Percentiles rank a stretch among this genome's conserved stretches.
These are phyloP conservation scores for Phlebiopsis gigantea DNA, from an alignment of 768 basidiomycete species.

Conservation along the genomic window DNA sequence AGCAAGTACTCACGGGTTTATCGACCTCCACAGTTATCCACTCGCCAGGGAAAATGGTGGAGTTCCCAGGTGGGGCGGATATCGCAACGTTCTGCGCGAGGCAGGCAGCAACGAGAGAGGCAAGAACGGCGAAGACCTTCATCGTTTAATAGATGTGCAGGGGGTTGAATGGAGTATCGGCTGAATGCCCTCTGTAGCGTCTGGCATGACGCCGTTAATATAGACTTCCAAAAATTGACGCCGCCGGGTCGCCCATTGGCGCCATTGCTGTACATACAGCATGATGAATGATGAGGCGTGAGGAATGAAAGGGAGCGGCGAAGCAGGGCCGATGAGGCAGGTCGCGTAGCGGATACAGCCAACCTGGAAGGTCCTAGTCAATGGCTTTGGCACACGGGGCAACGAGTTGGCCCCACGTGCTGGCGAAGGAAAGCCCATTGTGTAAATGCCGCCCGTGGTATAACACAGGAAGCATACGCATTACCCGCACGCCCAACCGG, in stretches of 20 bases:
- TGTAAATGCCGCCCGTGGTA: background rate
- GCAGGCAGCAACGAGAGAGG: conserved; percentile 17
- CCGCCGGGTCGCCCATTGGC: background rate
- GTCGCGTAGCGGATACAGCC: background rate
- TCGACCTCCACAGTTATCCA: conserved; percentile 31
- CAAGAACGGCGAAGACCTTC: conserved; percentile 17
- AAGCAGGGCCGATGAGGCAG: background rate
- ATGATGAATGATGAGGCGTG: background rate
- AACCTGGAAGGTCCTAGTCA: background rate
- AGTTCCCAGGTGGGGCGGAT: conserved; percentile 21
- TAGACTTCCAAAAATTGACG: background rate
- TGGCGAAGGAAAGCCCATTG: background rate
- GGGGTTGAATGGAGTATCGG: background rate
- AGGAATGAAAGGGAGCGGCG: background rate
- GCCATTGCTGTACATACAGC: background rate
- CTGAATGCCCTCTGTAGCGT: background rate
- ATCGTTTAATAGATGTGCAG: conserved; percentile 2
- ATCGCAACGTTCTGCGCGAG: conserved; percentile 30
- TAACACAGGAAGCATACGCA: background rate
- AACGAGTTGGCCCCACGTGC: background rate
- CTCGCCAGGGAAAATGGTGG: conserved; percentile 21
- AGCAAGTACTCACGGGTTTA: conserved; percentile 25
- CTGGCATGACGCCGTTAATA: background rate
- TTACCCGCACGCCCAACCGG: too few relatives aligned
- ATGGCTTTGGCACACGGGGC: background rate